Percentiles rank a stretch among this genome's conserved stretches.
These are phyloP conservation scores for Russula compacta DNA, from an alignment of 768 basidiomycete genomes.

Conservation along the genomic window DNA sequence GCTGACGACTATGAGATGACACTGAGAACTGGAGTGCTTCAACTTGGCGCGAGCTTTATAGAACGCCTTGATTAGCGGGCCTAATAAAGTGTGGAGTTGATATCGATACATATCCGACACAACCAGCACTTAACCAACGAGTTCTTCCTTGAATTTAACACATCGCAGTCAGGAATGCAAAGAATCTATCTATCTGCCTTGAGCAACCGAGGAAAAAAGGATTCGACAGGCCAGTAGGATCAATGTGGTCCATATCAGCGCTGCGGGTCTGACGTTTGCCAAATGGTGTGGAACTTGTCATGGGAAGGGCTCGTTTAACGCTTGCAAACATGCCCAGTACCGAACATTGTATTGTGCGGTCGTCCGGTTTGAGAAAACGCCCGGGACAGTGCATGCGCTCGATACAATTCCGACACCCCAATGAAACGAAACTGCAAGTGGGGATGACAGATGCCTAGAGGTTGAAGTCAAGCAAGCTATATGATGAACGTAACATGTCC, in stretches of 20 bases:
- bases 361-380: not conserved
- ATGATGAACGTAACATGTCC: not conserved
- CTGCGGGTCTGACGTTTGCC: not conserved
- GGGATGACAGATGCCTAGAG: not conserved
- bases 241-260: not conserved
- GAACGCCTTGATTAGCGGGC: not conserved
- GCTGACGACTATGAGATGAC: not conserved
- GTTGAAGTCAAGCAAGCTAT: not conserved
- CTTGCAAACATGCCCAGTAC: not conserved
- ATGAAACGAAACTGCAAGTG: not conserved
- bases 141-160: not conserved
- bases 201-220: not conserved
- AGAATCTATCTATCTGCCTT: not conserved
- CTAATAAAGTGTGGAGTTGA: not conserved
- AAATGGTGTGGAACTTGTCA: not conserved
- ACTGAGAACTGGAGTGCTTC: not conserved
- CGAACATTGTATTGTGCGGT: not conserved
- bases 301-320: not conserved
- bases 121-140: not conserved
- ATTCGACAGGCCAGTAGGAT: not conserved
- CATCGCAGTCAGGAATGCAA: not conserved
- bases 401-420: not conserved
- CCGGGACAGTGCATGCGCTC: not conserved
- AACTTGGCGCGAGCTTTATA: not conserved
- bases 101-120: not conserved